Percentiles rank a stretch among this genome's conserved stretches.
Conservation (phyloP, 495 filamentous ascomycete species). For the Pyrenula aspistea region DNA sequence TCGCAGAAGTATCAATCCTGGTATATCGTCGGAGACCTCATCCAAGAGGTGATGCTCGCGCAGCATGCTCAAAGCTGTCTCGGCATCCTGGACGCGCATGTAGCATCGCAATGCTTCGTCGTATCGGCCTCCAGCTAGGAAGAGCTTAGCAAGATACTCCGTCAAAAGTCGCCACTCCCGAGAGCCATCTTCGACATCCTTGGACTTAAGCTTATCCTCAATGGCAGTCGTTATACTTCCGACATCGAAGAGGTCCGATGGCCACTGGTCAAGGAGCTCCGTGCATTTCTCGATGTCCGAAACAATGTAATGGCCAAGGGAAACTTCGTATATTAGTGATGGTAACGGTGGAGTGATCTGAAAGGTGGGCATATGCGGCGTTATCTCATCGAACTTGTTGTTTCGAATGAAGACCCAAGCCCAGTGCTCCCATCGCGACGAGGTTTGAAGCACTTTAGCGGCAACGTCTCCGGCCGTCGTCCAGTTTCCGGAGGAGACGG, state of each 20-base stretch:
- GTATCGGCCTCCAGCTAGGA: constrained; percentile 65
- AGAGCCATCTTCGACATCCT: constrained; percentile 56
- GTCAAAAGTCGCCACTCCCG: constrained; percentile 78
- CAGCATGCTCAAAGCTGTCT: constrained; percentile 76
- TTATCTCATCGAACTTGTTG: constrained; percentile 78
- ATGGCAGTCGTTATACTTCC: constrained; percentile 55
- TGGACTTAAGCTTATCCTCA: constrained; percentile 57
- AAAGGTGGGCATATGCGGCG: constrained; percentile 63
- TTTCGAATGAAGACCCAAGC: constrained; percentile 79
- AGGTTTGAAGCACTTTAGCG: constrained; percentile 65
- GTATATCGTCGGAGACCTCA: constrained; percentile 75
- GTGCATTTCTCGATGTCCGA: constrained; percentile 55
- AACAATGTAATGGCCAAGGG: constrained; percentile 75
- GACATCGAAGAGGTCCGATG: constrained; percentile 71
- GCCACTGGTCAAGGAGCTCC: constrained; percentile 75
- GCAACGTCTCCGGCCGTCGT: constrained; percentile 61
- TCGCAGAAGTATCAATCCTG: constrained; percentile 75
- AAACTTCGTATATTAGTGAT: constrained; percentile 70
- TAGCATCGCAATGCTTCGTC: constrained; percentile 78
- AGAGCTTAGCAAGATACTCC: constrained; percentile 71
- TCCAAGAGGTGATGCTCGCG: constrained; percentile 74
- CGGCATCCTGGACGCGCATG: constrained; percentile 82
- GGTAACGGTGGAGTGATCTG: constrained; percentile 69
- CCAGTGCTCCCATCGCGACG: constrained; percentile 87
- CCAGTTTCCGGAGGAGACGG: constrained; percentile 66